These are phyloP conservation scores for Ilyonectria destructans DNA, from an alignment of 2,329 filamentous ascomycete species.

Conservation along the genomic window DNA sequence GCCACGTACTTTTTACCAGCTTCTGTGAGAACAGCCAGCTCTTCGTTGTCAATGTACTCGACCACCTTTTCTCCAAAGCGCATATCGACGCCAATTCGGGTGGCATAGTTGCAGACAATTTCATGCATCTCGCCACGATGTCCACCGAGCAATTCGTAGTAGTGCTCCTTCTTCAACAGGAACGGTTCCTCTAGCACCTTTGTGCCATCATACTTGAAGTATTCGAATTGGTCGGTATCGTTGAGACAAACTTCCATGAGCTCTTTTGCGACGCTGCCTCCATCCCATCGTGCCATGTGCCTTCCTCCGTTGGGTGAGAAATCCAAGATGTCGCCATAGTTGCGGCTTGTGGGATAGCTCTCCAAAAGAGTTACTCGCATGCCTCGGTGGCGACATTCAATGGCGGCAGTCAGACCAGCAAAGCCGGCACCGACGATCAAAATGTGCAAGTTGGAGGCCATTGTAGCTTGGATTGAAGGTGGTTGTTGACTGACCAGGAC, in stretches of 20 bases:
- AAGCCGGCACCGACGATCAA: slow-evolving; percentile 28
- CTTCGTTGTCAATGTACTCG: slow-evolving; percentile 18
- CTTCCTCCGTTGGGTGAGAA: slow-evolving; percentile 21
- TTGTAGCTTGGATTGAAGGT: neutral
- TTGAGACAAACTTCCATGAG: slow-evolving; percentile 16
- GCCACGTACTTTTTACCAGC: slow-evolving; percentile 10
- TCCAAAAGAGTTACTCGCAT: slow-evolving; percentile 21
- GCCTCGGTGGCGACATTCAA: slow-evolving; percentile 22
- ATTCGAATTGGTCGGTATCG: slow-evolving; percentile 18
- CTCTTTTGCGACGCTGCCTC: slow-evolving; percentile 12
- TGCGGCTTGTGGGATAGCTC: slow-evolving; percentile 3
- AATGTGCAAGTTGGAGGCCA: neutral
- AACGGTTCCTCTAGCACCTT: slow-evolving; percentile 6
- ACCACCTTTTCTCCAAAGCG: slow-evolving; percentile 10
- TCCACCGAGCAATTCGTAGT: slow-evolving; percentile 8
- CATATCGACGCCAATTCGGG: slow-evolving; percentile 15
- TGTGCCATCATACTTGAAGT: slow-evolving; percentile 14
- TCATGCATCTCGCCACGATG: slow-evolving; percentile 28
- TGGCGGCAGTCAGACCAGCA: slow-evolving; percentile 21
- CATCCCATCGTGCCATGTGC: slow-evolving; percentile 20
- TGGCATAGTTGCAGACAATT: slow-evolving; percentile 25
- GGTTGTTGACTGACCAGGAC: neutral
- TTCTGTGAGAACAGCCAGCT: slow-evolving; percentile 13
- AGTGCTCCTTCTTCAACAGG: slow-evolving; percentile 1
- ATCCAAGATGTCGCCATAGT: slow-evolving; percentile 20